Conservation (phyloP, 1,139 yeast genomes). For the Candida buenavistaensis region DNA sequence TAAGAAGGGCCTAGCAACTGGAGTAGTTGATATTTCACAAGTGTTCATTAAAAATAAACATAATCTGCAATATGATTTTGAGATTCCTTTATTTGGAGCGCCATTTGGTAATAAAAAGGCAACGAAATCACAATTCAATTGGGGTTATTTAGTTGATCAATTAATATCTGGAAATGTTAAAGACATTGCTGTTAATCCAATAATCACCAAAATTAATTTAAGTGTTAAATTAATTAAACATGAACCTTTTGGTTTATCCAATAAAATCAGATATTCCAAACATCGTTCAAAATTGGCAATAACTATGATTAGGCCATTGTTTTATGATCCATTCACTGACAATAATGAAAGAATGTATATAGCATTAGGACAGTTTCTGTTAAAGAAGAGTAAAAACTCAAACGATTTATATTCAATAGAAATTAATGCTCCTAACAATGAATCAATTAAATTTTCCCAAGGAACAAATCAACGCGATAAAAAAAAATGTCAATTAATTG, state of each 20-base stretch:
- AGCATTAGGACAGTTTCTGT: constrained; percentile 51
- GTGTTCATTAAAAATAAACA: constrained; percentile 69
- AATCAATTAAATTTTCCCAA: constrained; percentile 55
- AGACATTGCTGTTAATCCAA: constrained; percentile 81
- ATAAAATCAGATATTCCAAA: constrained; percentile 36
- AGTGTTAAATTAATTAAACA: constrained; percentile 75
- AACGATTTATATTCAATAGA: constrained; percentile 50
- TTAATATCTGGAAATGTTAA: constrained; percentile 73
- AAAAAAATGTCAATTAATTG: constrained; percentile 70
- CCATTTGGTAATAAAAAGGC: constrained; percentile 68
- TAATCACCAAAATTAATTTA: constrained; percentile 71
- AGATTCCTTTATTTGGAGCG: constrained; percentile 71
- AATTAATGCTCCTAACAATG: constrained; percentile 48
- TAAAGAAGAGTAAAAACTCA: constrained; percentile 27
- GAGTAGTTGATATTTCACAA: constrained; percentile 83
- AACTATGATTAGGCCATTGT: constrained; percentile 60
- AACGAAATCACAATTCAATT: constrained; percentile 35
- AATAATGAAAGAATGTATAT: constrained; percentile 62
- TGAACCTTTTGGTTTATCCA: constrained; percentile 30
- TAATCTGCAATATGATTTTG: constrained; percentile 58
- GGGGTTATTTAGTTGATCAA: constrained; percentile 87
- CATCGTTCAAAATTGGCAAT: constrained; percentile 47
- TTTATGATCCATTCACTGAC: constrained; percentile 62
- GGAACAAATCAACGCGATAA: constrained; percentile 63
- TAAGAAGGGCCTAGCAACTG: constrained; percentile 84